Conservation (phyloP, 257 asterid species). For the Craterostigma plantagineum region DNA sequence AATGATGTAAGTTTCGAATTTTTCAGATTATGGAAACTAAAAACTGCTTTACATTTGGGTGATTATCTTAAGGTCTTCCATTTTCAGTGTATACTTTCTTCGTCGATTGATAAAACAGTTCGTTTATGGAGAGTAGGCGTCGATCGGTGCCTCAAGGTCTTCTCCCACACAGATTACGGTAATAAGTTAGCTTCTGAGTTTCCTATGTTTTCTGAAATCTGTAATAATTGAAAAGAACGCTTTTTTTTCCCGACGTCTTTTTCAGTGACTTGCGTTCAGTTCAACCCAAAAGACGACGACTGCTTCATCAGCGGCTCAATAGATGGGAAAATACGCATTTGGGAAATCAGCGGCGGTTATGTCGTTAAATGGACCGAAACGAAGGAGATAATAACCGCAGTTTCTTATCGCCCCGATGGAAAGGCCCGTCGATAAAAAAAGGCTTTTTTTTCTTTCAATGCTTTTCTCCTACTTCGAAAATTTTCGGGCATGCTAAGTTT, state of each 20-base stretch:
- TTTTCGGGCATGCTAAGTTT: constrained; percentile 1
- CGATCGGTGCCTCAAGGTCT: constrained; percentile 61
- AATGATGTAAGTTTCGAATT: constrained; percentile 43
- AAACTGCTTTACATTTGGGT: not conserved
- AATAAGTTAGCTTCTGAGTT: constrained; percentile 8
- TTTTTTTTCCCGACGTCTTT: constrained; percentile 10
- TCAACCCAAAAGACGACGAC: constrained; percentile 57
- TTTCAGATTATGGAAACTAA: constrained; percentile 6
- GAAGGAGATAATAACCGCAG: constrained; percentile 77
- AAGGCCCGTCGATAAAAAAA: constrained; percentile 29
- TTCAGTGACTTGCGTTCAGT: constrained; percentile 81
- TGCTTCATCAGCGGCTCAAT: constrained; percentile 86
- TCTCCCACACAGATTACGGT: constrained; percentile 84
- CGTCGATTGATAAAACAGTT: constrained; percentile 89
- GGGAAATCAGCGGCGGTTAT: constrained; percentile 44
- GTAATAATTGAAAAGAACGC: too few species aligned
- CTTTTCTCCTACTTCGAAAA: not conserved
- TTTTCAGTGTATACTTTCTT: constrained; percentile 67
- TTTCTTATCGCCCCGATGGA: constrained; percentile 77
- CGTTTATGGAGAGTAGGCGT: constrained; percentile 89
- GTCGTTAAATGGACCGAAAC: constrained; percentile 79
- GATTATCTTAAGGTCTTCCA: constrained; percentile 7
- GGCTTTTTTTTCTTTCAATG: too few species aligned
- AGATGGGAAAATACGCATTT: constrained; percentile 88
- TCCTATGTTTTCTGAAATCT: not conserved